These are phyloP conservation scores for Strobilomyces echinocephalus DNA, from an alignment of 768 basidiomycete species.

Conservation along the genomic window DNA sequence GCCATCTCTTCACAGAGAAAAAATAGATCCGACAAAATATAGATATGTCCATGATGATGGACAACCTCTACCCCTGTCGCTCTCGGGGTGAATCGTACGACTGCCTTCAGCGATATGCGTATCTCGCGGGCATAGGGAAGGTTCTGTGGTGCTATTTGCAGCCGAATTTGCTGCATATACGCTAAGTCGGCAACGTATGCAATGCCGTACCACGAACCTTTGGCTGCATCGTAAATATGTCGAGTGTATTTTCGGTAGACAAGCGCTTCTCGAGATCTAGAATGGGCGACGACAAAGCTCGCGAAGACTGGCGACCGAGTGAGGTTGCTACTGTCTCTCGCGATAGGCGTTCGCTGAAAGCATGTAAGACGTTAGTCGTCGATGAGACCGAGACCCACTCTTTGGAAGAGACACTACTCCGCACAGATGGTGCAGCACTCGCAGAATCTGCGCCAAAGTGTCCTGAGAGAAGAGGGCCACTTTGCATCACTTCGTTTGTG, in stretches of 20 bases:
- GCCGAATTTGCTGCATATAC: slow-evolving; percentile 64
- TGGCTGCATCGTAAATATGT: slow-evolving; percentile 93
- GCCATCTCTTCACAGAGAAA: slow-evolving; percentile 84
- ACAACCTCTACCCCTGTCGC: slow-evolving; percentile 69
- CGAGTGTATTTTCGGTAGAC: slow-evolving; percentile 71
- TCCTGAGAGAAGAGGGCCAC: slow-evolving; percentile 15
- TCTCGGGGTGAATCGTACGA: slow-evolving; percentile 72
- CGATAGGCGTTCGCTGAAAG: slow-evolving; percentile 52
- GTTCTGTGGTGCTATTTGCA: slow-evolving; percentile 82
- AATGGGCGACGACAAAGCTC: slow-evolving; percentile 53
- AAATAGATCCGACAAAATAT: slow-evolving; percentile 90
- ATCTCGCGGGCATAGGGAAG: slow-evolving; percentile 77
- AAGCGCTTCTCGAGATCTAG: slow-evolving; percentile 79
- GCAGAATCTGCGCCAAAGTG: slow-evolving; percentile 26
- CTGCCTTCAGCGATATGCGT: slow-evolving; percentile 64
- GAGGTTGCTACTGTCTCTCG: slow-evolving; percentile 56
- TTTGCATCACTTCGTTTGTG: slow-evolving; percentile 1
- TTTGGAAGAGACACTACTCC: slow-evolving; percentile 49
- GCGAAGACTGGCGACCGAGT: slow-evolving; percentile 47
- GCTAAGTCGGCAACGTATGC: slow-evolving; percentile 1
- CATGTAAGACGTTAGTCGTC: slow-evolving; percentile 1
- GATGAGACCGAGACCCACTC: slow-evolving; percentile 40
- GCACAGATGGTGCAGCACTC: slow-evolving; percentile 49
- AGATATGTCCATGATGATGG: slow-evolving; percentile 77
- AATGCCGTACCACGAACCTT: slow-evolving; percentile 50